Evolutionary conservation across 2,329 filamentous ascomycete species (phyloP).

Genomic region (Aspergillus carbonarius): DNA sequence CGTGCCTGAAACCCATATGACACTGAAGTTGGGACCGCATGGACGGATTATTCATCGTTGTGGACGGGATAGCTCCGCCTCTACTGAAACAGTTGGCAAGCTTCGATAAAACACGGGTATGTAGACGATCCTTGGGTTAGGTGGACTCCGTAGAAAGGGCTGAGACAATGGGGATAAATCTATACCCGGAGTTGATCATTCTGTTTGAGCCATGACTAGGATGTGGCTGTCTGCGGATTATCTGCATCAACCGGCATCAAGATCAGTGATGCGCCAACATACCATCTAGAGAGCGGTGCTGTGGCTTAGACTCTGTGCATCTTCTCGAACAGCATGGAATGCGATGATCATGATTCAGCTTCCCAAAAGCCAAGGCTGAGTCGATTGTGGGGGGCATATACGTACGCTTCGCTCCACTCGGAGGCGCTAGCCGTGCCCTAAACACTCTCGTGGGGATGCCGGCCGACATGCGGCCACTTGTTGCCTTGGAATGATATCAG

Average conservation of each 20-base stretch:
- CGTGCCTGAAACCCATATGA: too few species aligned
- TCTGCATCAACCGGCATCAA: neutral
- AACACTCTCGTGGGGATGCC: neutral
- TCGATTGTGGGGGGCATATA: neutral
- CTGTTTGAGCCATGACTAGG: neutral
- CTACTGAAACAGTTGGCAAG: neutral
- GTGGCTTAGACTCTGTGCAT: neutral
- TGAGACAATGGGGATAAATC: neutral
- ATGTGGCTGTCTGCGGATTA: neutral
- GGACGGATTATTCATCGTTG: too few species aligned
- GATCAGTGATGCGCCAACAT: neutral
- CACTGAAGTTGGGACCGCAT: too few species aligned
- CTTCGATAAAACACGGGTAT: neutral
- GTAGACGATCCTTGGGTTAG: neutral
- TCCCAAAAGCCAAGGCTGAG: constrained; percentile 3
- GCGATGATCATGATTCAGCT: neutral
- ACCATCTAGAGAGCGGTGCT: neutral
- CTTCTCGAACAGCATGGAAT: neutral
- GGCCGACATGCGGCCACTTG: neutral
- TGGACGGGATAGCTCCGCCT: too few species aligned
- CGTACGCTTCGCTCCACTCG: constrained; percentile 5
- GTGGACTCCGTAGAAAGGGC: neutral
- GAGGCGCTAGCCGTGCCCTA: constrained; percentile 2
- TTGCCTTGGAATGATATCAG: neutral
- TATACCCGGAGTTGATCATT: neutral